phyloP scores from a whole-genome alignment of 106 monocot genomes.

The Hemerocallis citrina region DNA sequence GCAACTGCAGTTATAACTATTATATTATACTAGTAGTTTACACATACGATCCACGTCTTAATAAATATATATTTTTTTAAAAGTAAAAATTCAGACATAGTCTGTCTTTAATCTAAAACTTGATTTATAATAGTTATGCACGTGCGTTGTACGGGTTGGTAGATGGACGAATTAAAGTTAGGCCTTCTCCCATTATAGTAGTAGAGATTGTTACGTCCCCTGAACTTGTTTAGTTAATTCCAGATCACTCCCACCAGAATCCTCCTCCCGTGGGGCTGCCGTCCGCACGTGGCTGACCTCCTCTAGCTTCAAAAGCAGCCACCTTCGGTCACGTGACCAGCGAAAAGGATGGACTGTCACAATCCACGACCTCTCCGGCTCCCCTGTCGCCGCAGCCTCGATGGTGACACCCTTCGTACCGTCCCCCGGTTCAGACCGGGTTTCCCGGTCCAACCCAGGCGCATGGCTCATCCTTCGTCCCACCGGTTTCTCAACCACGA shows the following conservation, averaged over 20 bases:
- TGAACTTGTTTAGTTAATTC: too few relatives aligned
- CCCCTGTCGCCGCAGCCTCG: slow-evolving; percentile 71
- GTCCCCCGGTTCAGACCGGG: slow-evolving; percentile 65
- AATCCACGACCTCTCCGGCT: slow-evolving; percentile 90
- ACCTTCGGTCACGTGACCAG: slow-evolving; percentile 18
- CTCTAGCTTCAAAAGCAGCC: slow-evolving; percentile 25
- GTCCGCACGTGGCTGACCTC: slow-evolving; percentile 40
- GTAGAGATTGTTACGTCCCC: too few relatives aligned
- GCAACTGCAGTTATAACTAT: too few relatives aligned
- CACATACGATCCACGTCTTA: too few relatives aligned
- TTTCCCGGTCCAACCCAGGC: slow-evolving; percentile 74
- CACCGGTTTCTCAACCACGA: slow-evolving; percentile 18
- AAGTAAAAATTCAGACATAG: too few relatives aligned
- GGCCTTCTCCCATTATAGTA: too few relatives aligned
- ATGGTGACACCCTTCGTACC: slow-evolving; percentile 90
- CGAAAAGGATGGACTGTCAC: slow-evolving; percentile 93
- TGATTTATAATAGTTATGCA: too few relatives aligned
- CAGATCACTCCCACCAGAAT: slow-evolving; percentile 22
- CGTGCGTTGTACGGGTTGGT: too few relatives aligned
- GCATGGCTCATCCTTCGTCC: slow-evolving; percentile 79
- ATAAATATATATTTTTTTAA: too few relatives aligned
- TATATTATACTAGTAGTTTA: too few relatives aligned
- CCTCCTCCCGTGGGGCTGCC: slow-evolving; percentile 12
- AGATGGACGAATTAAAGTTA: too few relatives aligned
- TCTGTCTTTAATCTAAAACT: too few relatives aligned